Base-by-base conservation (phyloP, 1,284 basidiomycete species). In the Malassezia vespertilionis region DNA sequence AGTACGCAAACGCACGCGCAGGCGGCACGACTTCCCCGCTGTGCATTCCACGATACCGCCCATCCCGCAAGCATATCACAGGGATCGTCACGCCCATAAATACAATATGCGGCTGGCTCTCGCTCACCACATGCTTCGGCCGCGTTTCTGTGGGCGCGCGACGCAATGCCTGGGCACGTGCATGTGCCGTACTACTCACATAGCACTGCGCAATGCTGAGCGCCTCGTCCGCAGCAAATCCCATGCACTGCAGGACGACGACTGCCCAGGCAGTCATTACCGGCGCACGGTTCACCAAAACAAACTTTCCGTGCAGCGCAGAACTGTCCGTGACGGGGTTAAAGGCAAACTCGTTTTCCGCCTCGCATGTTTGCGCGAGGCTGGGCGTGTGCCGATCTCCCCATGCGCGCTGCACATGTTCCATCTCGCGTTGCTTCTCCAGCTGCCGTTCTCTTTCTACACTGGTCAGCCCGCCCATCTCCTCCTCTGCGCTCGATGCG, bases 211-310 rank as follows among this genome's bases (percentile, higher is more conserved):
- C 86, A 46, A 91, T 83, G 60, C 84, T 88, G 28, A 96, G 75
- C 1, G 91, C 84, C 72, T 96, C 91, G 57, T 84, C 79, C 40
- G 82, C 76, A 42, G 80, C 77, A 68, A 96, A 96, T 2, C 86
- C 86, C 49, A 91, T 75, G 22, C 80, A 76, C 60, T 90, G 84
- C 6, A 86, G 82, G 14, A 95, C 82, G 28, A 87, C 73, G 45
- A 79, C 84, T 0, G 86, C 80, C 90, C 90, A 96, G 1, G 84
- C 86, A 38, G 83, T 87, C 84, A 95, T 86, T 44, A 95, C 77
- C 0, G 91, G 90, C 1, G 90, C 89, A 17, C 90, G 81, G 71
- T 96, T 96, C 41, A 86, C 78, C 8, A 87, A 76, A 21, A 80
- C 77, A 9, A 72, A 78, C 60, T 81, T 83, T 33, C 61, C 60